A percentile compares a stretch with the other conserved stretches of the same genome.
These are phyloP conservation scores for Triangularia verruculosa DNA, from an alignment of 2,329 filamentous ascomycete genomes.

Conservation along the genomic window DNA sequence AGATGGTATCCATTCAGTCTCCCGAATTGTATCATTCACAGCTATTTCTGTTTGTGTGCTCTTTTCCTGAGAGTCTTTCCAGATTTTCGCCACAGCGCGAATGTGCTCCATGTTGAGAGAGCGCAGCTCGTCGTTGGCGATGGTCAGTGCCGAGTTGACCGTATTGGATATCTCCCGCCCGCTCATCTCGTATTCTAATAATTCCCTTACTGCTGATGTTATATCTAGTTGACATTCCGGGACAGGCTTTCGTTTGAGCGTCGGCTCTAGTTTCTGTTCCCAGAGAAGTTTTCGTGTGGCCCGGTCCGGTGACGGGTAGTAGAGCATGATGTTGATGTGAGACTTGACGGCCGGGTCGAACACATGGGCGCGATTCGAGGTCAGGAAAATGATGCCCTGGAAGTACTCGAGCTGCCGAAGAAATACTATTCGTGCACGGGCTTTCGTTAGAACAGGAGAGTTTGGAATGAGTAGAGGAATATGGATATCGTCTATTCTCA, in stretches of 20 bases:
- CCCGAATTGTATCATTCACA: neutral
- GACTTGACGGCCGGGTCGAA: slow-evolving; percentile 46
- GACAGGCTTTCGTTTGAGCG: slow-evolving; percentile 15
- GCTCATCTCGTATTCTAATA: slow-evolving; percentile 33
- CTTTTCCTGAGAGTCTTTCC: slow-evolving; percentile 2
- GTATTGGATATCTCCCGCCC: slow-evolving; percentile 27
- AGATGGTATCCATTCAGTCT: neutral
- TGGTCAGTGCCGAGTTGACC: slow-evolving; percentile 19
- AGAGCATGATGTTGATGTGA: slow-evolving; percentile 39
- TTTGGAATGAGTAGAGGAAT: neutral
- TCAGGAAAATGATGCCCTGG: slow-evolving; percentile 42
- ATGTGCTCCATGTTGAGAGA: slow-evolving; percentile 6
- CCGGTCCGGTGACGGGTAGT: slow-evolving; percentile 33
- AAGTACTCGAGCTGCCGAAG: slow-evolving; percentile 43
- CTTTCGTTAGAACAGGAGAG: neutral
- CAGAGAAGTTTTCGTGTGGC: slow-evolving; percentile 11
- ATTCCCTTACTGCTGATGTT: slow-evolving; percentile 33
- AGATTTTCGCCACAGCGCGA: neutral
- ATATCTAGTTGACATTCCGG: slow-evolving; percentile 23
- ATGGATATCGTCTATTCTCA: neutral
- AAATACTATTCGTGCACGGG: slow-evolving; percentile 30
- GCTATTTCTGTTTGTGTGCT: neutral
- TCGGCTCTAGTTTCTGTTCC: neutral
- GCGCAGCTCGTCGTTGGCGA: slow-evolving; percentile 10
- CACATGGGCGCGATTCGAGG: slow-evolving; percentile 42